Base-by-base conservation (phyloP, 2,329 filamentous ascomycete species). In the Xylaria hypoxylon region DNA sequence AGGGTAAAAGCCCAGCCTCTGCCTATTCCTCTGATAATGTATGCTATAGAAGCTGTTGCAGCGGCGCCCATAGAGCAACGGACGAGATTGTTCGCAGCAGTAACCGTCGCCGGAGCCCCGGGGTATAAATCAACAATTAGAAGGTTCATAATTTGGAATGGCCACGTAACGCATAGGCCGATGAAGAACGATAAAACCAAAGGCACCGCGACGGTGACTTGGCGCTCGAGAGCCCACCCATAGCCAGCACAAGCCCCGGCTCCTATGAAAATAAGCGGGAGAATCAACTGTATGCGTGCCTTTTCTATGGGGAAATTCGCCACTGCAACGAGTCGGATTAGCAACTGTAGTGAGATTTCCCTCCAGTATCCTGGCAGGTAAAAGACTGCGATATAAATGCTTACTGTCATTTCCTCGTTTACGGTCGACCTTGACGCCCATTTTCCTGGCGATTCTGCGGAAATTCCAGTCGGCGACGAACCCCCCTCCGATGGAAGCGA, bases 381-480 rank as follows among this genome's bases (percentile, higher is more conserved):
- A 28, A 50, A 52, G 55, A 53, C 1, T 31, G 31, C 15, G 26
- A 61, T 19, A 53, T 31, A 17, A 13, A 22, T 53, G 52, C 68
- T 70, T 65, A 70, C 68, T 77, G 70, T 87, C 81, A 66, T 84
- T 81, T 22, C 84, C 84, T 10, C 87, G 86, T 68, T 86, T 88
- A 64, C 82, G 84, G 67, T 87, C 86, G 69, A 93, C 85, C 2
- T 81, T 79, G 64, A 93, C 81, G 5, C 88, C 88, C 17, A 90
- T 80, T 35, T 84, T 83, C 55, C 81, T 83, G 1, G 92, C 91
- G 52, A 89, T 85, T 44, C 90, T 86, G 6, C 88, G 84, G 77
- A 92, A 96, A 76, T 94, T 94, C 83, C 87, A 89, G 77, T 88
- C 85, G 53, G 86, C 79, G 5, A 87, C 73, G 69, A 84, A 83